Evolutionary conservation across 192 early-diverging fungal species (phyloP).

Genomic region (Globomyces pollinis-pini): DNA sequence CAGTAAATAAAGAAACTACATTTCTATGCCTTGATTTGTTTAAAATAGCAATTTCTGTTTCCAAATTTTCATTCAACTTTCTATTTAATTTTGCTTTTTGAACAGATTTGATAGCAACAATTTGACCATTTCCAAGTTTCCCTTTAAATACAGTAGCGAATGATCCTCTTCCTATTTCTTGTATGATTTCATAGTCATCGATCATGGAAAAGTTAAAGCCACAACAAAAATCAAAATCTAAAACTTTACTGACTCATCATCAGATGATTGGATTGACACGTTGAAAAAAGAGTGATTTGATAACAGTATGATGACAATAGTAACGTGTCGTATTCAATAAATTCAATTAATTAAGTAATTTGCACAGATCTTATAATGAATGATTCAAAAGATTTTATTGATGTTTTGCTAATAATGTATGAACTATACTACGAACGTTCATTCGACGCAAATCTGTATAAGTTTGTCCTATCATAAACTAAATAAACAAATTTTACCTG

Average conservation of each 20-base stretch:
- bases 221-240: too few relatives aligned
- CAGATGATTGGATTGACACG: too few relatives aligned
- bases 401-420: conserved; percentile 11
- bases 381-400: too few relatives aligned
- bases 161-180: conserved; percentile 88
- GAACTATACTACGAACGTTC: conserved; percentile 41
- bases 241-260: too few relatives aligned
- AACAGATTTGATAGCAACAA: conserved; percentile 91
- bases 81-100: conserved; percentile 78
- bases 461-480: too few relatives aligned
- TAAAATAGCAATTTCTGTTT: conserved; percentile 91
- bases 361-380: too few relatives aligned
- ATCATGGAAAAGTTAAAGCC: too few relatives aligned
- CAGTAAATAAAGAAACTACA: conserved; percentile 84
- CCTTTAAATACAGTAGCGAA: conserved; percentile 92
- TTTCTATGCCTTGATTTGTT: conserved; percentile 74
- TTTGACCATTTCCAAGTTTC: not conserved
- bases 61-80: conserved; percentile 86
- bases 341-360: too few relatives aligned
- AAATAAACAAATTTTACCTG: too few relatives aligned
- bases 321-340: too few relatives aligned
- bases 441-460: conserved; percentile 91
- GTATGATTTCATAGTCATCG: conserved; percentile 69
- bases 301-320: too few relatives aligned
- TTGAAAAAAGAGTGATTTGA: too few relatives aligned